Base-by-base conservation (phyloP, 371 early-diverging fungal species). In the Syncephalastrum contaminatum region DNA sequence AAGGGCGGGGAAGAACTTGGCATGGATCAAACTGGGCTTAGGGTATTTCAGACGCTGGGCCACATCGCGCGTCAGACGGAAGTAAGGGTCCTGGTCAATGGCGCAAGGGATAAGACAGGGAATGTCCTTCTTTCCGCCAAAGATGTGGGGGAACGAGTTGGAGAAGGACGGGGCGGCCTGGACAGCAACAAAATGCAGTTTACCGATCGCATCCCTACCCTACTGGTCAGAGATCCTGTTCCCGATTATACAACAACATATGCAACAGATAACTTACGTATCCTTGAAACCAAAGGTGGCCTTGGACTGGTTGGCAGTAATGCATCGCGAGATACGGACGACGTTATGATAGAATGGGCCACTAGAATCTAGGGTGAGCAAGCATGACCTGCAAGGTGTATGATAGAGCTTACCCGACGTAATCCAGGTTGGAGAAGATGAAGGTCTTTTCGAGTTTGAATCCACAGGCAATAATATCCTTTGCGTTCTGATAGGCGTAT, bases 81-180 rank as follows among this genome's bases (percentile, higher is more conserved):
- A 99, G 82, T 98, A 99, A 55, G 99, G 99, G 67, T 99, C 99
- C 83, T 99, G 99, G 72, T 99, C 99, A 64, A 99, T 98, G 43
- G 99, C 99, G 70, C 95, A 95, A 18, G 99, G 99, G 64, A 99
- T 98, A 71, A 99, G 75, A 73, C 97, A 97, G 10, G 96, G 97
- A 53, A 94, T 88, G 62, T 96, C 93, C 46, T 85, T 87, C 63
- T 90, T 90, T 10, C 68, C 64, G 21, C 97, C 97, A 80, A 97
- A 98, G 60, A 98, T 95, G 48, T 91, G 88, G 25, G 96, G 96
- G 84, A 98, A 98, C 5, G 92, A 80, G 76, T 91, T 94, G 65
- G 94, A 93, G 69, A 98, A 92, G 1, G 96, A 91, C 10, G 99
- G 99, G 0, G 97, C 92, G 12, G 95, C 93, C 80, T 98, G 96